Base-by-base conservation (phyloP, 805 yeast species). In the Spathaspora sp. region DNA sequence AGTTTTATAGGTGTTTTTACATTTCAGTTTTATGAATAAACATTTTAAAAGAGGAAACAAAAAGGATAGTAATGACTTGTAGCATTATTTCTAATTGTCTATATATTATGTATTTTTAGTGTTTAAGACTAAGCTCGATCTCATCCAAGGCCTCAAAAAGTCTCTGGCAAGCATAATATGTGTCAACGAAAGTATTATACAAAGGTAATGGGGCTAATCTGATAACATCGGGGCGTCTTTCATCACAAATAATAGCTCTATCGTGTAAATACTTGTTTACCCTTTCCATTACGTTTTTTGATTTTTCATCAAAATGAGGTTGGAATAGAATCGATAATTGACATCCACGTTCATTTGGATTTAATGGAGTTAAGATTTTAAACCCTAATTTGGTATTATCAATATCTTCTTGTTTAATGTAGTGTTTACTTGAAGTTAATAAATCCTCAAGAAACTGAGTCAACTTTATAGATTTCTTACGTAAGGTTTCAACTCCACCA, bases 171-270 rank as follows among this genome's bases (percentile, higher is more conserved):
- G 82, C 82, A 2, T 59, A 50, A 35, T 61, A 70, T 12, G 87
- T 82, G 54, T 92, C 96, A 43, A 63, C 68, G 58, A 87, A 87
- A 1, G 87, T 81, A 61, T 90, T 92, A 71, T 92, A 92, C 46
- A 90, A 73, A 0, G 97, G 94, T 2, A 80, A 75, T 7, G 98
- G 97, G 0, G 96, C 93, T n/a, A 92, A 63, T 52, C 97, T 74
- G 40, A 93, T 82, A n/a, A 91, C 97, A 63, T 84, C 83, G 1
- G 97, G 97, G 62, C 89, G 77, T 63, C 98, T 78, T 63, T 92
- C 97, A 65, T 92, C 98, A 52, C 89, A 87, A 20, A 92, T 80
- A 1, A 89, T 81, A 2, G 90, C 97, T 10, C 73, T 61, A 32
- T 71, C 72, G 55, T 72, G 77, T 55, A 92, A 63, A 53, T 73